A percentile compares a stretch with the other conserved stretches of the same genome.
Conservation (phyloP, 495 filamentous ascomycete genomes). For the Corynascus novoguineensis region DNA sequence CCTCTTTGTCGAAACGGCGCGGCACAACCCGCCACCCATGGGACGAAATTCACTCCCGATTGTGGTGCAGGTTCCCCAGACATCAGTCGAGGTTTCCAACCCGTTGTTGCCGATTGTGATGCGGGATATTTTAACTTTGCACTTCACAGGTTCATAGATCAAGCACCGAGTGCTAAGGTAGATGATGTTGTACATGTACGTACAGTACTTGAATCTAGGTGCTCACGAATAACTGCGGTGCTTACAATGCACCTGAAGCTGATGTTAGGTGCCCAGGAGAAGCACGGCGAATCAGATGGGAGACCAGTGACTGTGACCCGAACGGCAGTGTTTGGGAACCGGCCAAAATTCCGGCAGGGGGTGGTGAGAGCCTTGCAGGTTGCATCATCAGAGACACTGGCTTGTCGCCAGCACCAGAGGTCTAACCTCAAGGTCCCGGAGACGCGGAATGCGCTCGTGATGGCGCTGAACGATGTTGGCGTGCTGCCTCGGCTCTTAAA, state of each 20-base stretch:
- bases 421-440: neutral
- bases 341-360: neutral
- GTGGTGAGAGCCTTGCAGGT: neutral
- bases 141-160: no score
- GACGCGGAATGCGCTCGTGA: neutral
- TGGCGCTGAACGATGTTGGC: neutral
- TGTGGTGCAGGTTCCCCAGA: no score
- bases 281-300: neutral
- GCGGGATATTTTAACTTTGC: no score
- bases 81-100: no score
- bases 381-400: conserved; percentile 1
- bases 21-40: no score
- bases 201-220: no score
- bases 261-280: neutral
- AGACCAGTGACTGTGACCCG: neutral
- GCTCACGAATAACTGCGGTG: no score
- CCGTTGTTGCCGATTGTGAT: no score
- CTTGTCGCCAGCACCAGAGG: neutral
- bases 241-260: neutral
- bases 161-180: no score
- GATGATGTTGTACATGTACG: no score
- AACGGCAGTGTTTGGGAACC: conserved; percentile 1
- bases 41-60: no score
- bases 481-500: neutral
- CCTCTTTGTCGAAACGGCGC: neutral